Base-by-base conservation (phyloP, 116 monocot species). In the Phalaenopsis hybrid region DNA sequence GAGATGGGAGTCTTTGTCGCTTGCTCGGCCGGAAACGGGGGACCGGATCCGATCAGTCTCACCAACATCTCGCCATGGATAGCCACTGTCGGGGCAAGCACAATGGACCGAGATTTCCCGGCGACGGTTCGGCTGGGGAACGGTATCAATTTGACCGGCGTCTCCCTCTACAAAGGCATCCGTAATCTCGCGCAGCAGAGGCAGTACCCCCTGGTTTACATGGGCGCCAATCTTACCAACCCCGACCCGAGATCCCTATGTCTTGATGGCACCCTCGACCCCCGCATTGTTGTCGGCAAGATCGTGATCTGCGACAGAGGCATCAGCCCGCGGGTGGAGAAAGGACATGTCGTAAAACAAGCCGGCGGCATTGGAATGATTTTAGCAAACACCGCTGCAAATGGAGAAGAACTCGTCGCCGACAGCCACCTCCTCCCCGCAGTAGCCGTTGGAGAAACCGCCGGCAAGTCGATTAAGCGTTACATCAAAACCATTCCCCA, bases 261-360 rank as follows among this genome's bases (percentile, higher is more conserved):
- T 79, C 81, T 93, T 34, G 90, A 93, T 37, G 93, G 93, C 13
- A 87, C 91, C 4, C 72, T 95, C 72, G 90, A 95, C 52, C 87
- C 88, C 49, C 87, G 80, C 46, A 77, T 52, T 0, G 96, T 92
- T 23, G 83, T 83, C 4, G 93, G 96, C 5, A 93, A 92, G 88
- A 89, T 96, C n/a, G 94, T 91, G 61, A 67, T 96, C 25, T 94
- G 94, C 69, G 92, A 96, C 61, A 85, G 92, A n/a, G 96, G 96
- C 16, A 88, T 96, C 78, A 93, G 84, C 78, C 90, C 93, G 0
- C 46, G 96, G 16, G 96, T 94, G 17, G 86, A 92, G 85, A 93
- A 93, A 59, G 94, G 93, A 3, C 88, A 89, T 78, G 92, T 93
- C 52, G 96, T 96, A 21, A 93, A 89, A 73, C 87, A 92, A 20